Conservation (phyloP, 2,329 filamentous ascomycete genomes). For the Fusarium sp. region DNA sequence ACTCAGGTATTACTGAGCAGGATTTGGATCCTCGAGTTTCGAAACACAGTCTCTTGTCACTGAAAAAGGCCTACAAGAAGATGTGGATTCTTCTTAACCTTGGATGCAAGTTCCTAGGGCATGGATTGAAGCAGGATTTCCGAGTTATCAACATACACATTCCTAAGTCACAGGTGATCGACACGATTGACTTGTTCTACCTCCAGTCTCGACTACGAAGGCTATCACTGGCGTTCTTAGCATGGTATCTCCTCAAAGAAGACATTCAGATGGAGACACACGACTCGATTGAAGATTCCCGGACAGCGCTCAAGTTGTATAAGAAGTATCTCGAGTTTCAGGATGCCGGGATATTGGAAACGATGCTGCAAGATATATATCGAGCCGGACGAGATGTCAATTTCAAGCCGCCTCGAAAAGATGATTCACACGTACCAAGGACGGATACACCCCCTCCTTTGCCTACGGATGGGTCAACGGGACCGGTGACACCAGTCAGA, state of each 20-base stretch:
- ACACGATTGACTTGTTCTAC: conserved; percentile 93
- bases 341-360: conserved; percentile 85
- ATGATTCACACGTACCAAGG: conserved; percentile 59
- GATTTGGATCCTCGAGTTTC: conserved; percentile 86
- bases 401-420: conserved; percentile 64
- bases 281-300: conserved; percentile 94
- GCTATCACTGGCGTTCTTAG: conserved; percentile 89
- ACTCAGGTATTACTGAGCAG: conserved; percentile 88
- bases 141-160: conserved; percentile 98
- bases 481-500: conserved; percentile 62
- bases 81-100: conserved; percentile 96
- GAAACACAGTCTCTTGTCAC: conserved; percentile 83
- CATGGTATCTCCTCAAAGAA: conserved; percentile 91
- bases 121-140: conserved; percentile 94
- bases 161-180: conserved; percentile 88
- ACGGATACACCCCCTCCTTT: conserved; percentile 69
- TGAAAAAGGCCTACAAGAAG: conserved; percentile 97
- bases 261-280: conserved; percentile 94
- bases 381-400: conserved; percentile 61
- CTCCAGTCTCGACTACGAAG: conserved; percentile 85
- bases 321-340: conserved; percentile 90
- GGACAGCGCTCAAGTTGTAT: conserved; percentile 89
- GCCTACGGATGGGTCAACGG: conserved; percentile 52
- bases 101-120: conserved; percentile 92
- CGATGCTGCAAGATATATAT: conserved; percentile 90